Conservation (phyloP, 441 rosid genomes). For the Bocquillonia castaneifolia region DNA sequence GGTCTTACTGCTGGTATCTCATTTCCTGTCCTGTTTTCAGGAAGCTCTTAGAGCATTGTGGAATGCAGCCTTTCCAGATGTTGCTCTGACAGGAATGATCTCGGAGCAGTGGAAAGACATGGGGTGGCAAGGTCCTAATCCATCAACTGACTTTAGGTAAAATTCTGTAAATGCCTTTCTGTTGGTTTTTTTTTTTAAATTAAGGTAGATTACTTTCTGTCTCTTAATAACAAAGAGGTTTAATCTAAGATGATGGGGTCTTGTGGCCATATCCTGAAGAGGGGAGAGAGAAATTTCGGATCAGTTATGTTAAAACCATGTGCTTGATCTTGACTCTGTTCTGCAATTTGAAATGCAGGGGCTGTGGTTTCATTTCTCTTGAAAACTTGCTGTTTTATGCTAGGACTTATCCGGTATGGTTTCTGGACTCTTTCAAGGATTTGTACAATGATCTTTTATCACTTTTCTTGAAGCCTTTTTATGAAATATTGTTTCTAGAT, state of each 20-base stretch:
- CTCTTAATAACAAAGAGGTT: not conserved
- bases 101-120: constrained; percentile 98
- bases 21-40: constrained; percentile 36
- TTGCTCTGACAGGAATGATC: constrained; percentile 54
- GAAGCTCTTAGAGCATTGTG: constrained; percentile 80
- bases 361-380: constrained; percentile 80
- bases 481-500: constrained; percentile 9
- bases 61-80: constrained; percentile 65
- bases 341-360: constrained; percentile 42
- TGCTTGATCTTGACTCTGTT: not conserved
- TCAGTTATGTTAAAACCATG: not conserved
- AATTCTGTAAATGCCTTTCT: constrained; percentile 1
- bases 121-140: constrained; percentile 99
- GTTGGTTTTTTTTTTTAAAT: not conserved
- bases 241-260: no score
- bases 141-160: constrained; percentile 95
- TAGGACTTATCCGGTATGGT: constrained; percentile 72
- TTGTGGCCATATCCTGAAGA: not conserved
- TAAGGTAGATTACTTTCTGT: not conserved
- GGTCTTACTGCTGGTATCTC: not conserved
- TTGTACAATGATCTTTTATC: not conserved
- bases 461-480: not conserved
- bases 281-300: not conserved
- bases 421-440: constrained; percentile 10
- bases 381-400: constrained; percentile 87